These are phyloP conservation scores for Onygenales sp. DNA, from an alignment of 2,329 filamentous ascomycete species.

Conservation along the genomic window DNA sequence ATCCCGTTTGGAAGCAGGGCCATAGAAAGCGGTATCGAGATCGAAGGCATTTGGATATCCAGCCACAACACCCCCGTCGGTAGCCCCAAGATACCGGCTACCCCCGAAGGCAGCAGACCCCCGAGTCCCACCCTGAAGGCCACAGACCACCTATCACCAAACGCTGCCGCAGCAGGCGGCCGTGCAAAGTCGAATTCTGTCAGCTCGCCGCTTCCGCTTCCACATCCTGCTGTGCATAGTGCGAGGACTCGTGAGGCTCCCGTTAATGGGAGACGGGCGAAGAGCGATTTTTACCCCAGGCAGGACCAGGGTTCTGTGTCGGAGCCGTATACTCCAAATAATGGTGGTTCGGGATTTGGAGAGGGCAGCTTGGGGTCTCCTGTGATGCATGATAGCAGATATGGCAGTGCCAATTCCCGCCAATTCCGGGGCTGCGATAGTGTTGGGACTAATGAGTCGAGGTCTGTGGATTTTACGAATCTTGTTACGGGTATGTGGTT, in stretches of 20 bases:
- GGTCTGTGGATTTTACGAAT: not conserved
- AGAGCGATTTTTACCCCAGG: not conserved
- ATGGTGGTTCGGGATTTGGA: not conserved
- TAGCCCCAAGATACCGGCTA: conserved; percentile 15
- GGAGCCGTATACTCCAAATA: not conserved
- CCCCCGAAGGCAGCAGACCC: conserved; percentile 15
- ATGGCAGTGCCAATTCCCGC: not conserved
- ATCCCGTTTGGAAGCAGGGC: conserved; percentile 82
- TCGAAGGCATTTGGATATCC: conserved; percentile 77
- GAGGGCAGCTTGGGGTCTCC: not conserved
- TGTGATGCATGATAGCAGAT: not conserved
- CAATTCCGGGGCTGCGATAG: not conserved
- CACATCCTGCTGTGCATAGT: not conserved
- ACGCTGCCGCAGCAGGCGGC: not conserved
- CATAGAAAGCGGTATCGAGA: conserved; percentile 69
- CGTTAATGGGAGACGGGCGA: not conserved
- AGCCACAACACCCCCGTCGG: conserved; percentile 31
- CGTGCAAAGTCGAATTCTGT: not conserved
- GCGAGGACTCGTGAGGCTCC: not conserved
- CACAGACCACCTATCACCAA: not conserved
- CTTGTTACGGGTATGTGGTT: conserved; percentile 1
- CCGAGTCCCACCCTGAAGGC: not conserved
- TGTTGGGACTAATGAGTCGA: not conserved
- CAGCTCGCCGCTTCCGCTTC: not conserved
- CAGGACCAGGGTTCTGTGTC: not conserved